Evolutionary conservation across 306 rosid genomes (phyloP), one percentile per base, ranked within the genome.

Genomic region (Dalbergia cochinchinensis): DNA sequence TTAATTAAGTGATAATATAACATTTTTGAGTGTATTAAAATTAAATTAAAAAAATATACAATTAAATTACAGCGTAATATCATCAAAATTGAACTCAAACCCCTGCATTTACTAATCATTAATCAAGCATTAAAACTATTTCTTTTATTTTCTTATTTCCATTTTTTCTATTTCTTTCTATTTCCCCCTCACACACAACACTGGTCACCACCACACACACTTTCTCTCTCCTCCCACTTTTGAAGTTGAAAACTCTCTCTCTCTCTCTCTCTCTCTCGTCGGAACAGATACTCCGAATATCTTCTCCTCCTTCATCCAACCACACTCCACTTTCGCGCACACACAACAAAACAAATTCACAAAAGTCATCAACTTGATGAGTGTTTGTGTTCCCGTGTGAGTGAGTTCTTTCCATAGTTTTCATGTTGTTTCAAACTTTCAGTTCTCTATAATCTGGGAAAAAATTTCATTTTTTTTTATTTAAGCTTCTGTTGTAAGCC

Each of bases 271-370:
- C 77, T 77, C 74, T 82, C 78, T 83, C 80, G 85, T 85, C 87
- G 84, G 86, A 87, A 84, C 92, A 77, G 83, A 83, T 72, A 65
- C 86, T 83, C 84, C 68, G 82, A 83, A 79, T 70, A 74, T 69
- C 82, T 77, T 78, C 89, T 73, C 45, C 87, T 61, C 76, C 86
- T 74, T 53, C 65, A 33, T 73, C 68, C 6, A 12, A 44, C 0
- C 57, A n/a, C 72, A 51, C 20, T 18, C 16, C 41, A 62, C 35
- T 50, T 76, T 51, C 48, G 15, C 12, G 11, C 53, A 47, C 53
- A 11, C 53, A 47, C 50, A 44, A 8, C 3, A 10, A 47, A 7
- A 42, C 47, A 37, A 41, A n/a, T 45, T 59, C 76, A 14, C n/a
- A 34, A 76, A 81, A 57, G 42, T 16, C 65, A 19, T 62, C 65